Base-by-base conservation (phyloP, 2,329 filamentous ascomycete genomes). In the Fusarium equiseti region DNA sequence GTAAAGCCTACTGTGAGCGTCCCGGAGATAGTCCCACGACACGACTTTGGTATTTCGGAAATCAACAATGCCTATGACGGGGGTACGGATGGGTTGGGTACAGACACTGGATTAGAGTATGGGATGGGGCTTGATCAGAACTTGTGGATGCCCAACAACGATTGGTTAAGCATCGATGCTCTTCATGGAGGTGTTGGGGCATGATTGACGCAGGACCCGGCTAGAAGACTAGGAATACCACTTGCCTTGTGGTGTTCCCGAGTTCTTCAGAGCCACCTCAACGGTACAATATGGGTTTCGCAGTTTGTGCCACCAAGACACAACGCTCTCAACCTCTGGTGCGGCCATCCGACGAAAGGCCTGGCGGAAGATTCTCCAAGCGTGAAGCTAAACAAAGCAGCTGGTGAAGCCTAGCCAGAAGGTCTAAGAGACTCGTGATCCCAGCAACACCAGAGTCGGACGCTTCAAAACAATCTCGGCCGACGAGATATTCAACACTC, bases 21-120 rank as follows among this genome's bases (percentile, higher is more conserved):
- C 7, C 59, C 68, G 8, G 70, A 74, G n/a, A 65, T 76, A 24
- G 63, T 73, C 11, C 38, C 68, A 10, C 64, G 68, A 18, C 62
- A 71, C 35, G 60, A 81, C 11, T 78, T 80, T 29, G 78, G 79
- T 22, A 78, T 79, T 2, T 74, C 83, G 6, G 83, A 85, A 62
- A 79, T 85, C n/a, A 85, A 85, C 51, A 86, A 84, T 42, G 83
- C 84, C 1, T 86, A 85, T 49, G 84, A 86, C 57, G 84, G 84
- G 4, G 83, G 83, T 0, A 79, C 85, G 57, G 84, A 85, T 49
- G 82, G 82, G 0, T 77, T 85, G 3, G 83, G 84, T 27, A 78
- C 85, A 24, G 84, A 84, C 22, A 79, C 82, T 29, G 83, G 83
- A 20, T 79, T 81, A 5, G 80, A 81, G 31, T 78, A 79, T 44